Base-by-base conservation (phyloP, 768 basidiomycete species). In the Paxillus rubicundulus region DNA sequence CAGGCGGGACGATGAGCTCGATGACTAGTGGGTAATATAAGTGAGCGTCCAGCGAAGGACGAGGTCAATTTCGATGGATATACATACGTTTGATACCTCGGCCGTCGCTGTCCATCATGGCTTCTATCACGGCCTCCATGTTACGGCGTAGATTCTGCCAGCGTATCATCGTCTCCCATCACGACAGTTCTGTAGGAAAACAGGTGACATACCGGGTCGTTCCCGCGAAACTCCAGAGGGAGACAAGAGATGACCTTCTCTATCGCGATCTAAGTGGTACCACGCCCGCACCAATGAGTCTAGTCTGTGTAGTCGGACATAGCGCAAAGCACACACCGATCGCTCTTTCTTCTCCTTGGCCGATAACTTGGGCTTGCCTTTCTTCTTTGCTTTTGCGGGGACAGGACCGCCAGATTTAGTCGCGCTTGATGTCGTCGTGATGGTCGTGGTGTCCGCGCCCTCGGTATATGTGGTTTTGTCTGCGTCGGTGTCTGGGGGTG, bases 201-300 rank as follows among this genome's bases (percentile, higher is more conserved):
- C 13, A 24, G n/a, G 20, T 55, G 21, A 74, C 87, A 50, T 63
- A 91, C 92, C 2, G 89, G 86, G 70, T 96, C 91, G 58, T 77
- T 87, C 9, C 94, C 94, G 20, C 94, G 81, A 66, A 93, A 98
- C 69, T 96, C 94, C 12, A 98, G 76, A 0, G 94, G 94, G 34
- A 96, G 74, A 49, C 80, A 82, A 21, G 84, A 78, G 14, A 95
- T 78, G 14, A 90, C 79, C 52, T 81, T 82, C 56, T 93, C 91
- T 30, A 87, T 72, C 46, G 79, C 78, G 55, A 85, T 64, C 81
- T 85, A 46, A 3, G 20, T 21, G 20, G 20, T 17, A 3, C 39
- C 10, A 24, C 24, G 20, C 43, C 24, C 32, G 3, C 20, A 1
- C 36, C 28, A 13, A n/a, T 45, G 21, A 32, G 32, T 34, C 2